These are phyloP conservation scores for Botrytis tulipae DNA, from an alignment of 2,329 filamentous ascomycete species.

Conservation along the genomic window DNA sequence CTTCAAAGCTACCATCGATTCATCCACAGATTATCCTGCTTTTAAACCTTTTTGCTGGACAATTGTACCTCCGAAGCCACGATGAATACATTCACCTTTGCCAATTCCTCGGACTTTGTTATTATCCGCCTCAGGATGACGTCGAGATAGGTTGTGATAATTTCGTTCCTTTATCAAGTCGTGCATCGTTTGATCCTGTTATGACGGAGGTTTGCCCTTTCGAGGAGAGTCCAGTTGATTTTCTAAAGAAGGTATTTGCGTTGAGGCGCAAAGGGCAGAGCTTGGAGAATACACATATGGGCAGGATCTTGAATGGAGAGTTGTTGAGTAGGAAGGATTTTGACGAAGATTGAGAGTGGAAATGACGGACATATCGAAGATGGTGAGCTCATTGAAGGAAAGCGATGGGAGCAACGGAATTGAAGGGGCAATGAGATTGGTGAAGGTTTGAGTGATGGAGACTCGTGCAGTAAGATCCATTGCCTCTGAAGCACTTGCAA, in stretches of 20 bases:
- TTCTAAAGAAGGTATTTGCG: conserved; percentile 42
- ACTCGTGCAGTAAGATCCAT: too few species aligned
- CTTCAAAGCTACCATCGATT: conserved; percentile 18
- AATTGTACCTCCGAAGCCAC: conserved; percentile 58
- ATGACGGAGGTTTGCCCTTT: conserved; percentile 36
- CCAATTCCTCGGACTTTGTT: conserved; percentile 50
- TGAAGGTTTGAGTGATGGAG: too few species aligned
- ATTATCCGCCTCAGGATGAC: conserved; percentile 22
- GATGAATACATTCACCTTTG: conserved; percentile 55
- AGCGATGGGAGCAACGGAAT: too few species aligned
- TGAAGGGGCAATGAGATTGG: too few species aligned
- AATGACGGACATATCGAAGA: too few species aligned
- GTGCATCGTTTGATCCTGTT: conserved; percentile 11
- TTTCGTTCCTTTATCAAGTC: conserved; percentile 35
- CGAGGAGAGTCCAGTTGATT: conserved; percentile 42
- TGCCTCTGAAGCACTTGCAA: too few species aligned
- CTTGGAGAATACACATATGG: conserved; percentile 47
- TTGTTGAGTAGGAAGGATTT: conserved; percentile 30
- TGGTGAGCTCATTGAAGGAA: neutral
- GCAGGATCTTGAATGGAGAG: conserved; percentile 42
- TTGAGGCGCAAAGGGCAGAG: conserved; percentile 41
- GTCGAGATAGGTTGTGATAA: conserved; percentile 37
- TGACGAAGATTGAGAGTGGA: neutral
- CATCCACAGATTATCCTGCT: conserved; percentile 40
- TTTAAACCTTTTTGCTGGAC: conserved; percentile 66